phyloP scores from a whole-genome alignment of 2,329 filamentous ascomycete genomes.

The Arthrocladium fulminans region DNA sequence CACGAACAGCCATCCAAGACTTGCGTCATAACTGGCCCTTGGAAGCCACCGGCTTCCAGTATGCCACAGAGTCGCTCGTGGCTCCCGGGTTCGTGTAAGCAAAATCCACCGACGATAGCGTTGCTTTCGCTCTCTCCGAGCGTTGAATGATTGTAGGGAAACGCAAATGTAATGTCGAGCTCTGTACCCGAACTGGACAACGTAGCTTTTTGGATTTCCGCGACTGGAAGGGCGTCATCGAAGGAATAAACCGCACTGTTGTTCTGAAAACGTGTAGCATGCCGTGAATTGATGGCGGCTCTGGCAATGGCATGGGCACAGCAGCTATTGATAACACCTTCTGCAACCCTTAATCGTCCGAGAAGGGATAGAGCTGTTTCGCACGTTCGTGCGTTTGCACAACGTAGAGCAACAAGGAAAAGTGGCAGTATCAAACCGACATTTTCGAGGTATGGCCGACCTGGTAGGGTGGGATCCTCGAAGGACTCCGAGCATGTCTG shows the following conservation, averaged over 20 bases:
- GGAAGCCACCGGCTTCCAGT: neutral
- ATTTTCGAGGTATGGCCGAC: slow-evolving; percentile 1
- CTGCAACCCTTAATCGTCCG: neutral
- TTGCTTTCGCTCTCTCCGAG: neutral
- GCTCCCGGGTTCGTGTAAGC: neutral
- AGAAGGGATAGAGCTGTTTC: neutral
- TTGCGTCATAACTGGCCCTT: neutral
- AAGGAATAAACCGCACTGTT: neutral
- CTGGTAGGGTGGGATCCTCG: neutral
- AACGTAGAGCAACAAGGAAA: slow-evolving; percentile 1
- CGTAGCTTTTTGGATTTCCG: neutral
- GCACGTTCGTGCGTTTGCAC: neutral
- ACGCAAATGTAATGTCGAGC: neutral
- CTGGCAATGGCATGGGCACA: slow-evolving; percentile 1
- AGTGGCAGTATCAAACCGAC: slow-evolving; percentile 2
- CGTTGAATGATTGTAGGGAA: neutral
- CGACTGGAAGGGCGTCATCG: neutral
- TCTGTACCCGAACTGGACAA: neutral
- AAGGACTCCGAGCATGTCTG: neutral
- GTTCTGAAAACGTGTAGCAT: neutral
- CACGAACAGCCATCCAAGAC: neutral
- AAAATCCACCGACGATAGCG: neutral
- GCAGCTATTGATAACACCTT: slow-evolving; percentile 1
- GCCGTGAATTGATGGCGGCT: neutral
- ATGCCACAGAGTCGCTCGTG: neutral